Percentiles rank a stretch among this genome's conserved stretches.
These are phyloP conservation scores for Priceomyces carsonii DNA, from an alignment of 805 yeast species.

Conservation along the genomic window DNA sequence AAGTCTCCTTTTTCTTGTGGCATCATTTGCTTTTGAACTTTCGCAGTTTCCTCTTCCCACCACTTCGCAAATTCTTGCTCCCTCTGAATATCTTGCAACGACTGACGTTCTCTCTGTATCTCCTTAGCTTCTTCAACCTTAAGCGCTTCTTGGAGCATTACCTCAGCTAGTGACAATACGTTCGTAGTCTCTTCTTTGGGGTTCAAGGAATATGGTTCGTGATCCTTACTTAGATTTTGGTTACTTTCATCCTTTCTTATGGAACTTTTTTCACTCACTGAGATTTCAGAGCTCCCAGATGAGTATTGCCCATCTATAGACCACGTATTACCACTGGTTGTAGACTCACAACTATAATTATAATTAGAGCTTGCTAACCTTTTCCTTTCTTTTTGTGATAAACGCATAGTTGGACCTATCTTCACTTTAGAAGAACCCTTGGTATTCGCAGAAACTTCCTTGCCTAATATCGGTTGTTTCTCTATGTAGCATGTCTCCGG, in stretches of 20 bases:
- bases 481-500: no score
- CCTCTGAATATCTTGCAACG: slow-evolving; percentile 70
- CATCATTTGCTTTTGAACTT: slow-evolving; percentile 50
- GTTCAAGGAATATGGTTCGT: no score
- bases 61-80: slow-evolving; percentile 85
- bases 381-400: slow-evolving; percentile 64
- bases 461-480: slow-evolving; percentile 11
- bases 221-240: no score
- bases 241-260: no score
- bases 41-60: slow-evolving; percentile 82
- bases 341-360: background rate
- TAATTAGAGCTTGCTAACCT: slow-evolving; percentile 24
- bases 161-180: slow-evolving; percentile 25
- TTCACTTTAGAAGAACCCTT: slow-evolving; percentile 21
- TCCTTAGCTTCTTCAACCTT: slow-evolving; percentile 30
- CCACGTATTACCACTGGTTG: background rate
- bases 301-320: no score
- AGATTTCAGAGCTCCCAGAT: no score
- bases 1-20: background rate
- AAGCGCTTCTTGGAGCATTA: slow-evolving; percentile 48
- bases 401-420: slow-evolving; percentile 38
- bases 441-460: slow-evolving; percentile 8
- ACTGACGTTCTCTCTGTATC: slow-evolving; percentile 32
- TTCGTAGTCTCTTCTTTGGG: background rate
- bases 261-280: no score